phyloP scores from a whole-genome alignment of 148 eudicot species.

The Rhododendron molle region DNA sequence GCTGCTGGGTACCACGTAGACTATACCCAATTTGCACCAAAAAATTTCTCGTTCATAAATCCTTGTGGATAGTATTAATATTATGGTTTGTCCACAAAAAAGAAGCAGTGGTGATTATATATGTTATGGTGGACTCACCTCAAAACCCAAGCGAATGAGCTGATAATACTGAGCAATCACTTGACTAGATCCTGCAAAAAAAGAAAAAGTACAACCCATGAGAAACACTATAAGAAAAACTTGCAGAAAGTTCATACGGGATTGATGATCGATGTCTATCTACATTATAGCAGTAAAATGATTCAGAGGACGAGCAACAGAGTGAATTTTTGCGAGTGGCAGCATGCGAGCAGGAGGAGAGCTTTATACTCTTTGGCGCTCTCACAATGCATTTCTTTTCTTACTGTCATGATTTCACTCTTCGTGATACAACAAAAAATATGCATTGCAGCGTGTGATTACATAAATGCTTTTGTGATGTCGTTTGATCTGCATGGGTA shows the following conservation, averaged over 20 bases:
- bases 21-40: no score
- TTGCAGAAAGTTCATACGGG: neutral
- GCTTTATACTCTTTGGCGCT: no score
- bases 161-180: constrained; percentile 45
- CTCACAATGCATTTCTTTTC: neutral
- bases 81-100: neutral
- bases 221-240: neutral
- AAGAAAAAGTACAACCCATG: neutral
- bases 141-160: constrained; percentile 39
- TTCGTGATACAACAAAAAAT: neutral
- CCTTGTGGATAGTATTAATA: neutral
- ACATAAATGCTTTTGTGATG: neutral
- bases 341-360: no score
- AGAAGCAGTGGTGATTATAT: no score
- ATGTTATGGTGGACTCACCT: constrained; percentile 17
- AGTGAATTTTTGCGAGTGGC: no score
- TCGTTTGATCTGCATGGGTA: neutral
- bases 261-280: neutral
- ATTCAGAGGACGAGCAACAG: neutral
- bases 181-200: constrained; percentile 34
- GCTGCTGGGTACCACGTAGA: no score
- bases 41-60: neutral
- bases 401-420: neutral
- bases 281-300: neutral
- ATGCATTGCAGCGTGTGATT: no score